These are phyloP conservation scores for Lachancea sp. DNA, from an alignment of 805 yeast species.

Conservation along the genomic window DNA sequence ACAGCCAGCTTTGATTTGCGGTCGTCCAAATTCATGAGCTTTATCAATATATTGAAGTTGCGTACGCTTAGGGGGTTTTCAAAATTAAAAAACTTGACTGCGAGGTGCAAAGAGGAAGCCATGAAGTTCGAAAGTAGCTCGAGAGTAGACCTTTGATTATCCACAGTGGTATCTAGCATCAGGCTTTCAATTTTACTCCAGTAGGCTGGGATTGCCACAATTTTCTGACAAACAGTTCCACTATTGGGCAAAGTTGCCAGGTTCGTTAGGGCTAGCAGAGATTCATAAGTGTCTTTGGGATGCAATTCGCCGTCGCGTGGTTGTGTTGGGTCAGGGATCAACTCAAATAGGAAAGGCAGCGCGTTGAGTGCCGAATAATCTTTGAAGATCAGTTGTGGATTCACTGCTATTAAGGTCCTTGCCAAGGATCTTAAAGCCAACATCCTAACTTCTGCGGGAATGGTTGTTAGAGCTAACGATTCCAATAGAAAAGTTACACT, in stretches of 20 bases:
- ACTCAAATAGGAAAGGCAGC: conserved; percentile 42
- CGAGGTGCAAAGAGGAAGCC: conserved; percentile 36
- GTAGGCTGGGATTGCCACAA: conserved; percentile 32
- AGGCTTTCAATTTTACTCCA: conserved; percentile 43
- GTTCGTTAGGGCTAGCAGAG: conserved; percentile 63
- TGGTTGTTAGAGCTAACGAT: conserved; percentile 26
- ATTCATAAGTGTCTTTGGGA: conserved; percentile 41
- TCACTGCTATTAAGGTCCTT: conserved; percentile 37
- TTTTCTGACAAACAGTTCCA: conserved; percentile 30
- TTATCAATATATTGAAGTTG: conserved; percentile 39
- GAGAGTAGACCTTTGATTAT: conserved; percentile 52
- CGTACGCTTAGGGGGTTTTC: conserved; percentile 33
- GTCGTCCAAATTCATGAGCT: conserved; percentile 37
- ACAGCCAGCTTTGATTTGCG: conserved; percentile 39
- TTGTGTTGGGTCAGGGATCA: conserved; percentile 20
- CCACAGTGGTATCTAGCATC: conserved; percentile 40
- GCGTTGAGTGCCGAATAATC: conserved; percentile 38
- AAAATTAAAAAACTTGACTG: conserved; percentile 52
- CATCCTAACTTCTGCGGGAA: conserved; percentile 22
- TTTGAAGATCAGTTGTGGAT: conserved; percentile 42
- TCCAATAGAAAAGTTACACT: conserved; percentile 37
- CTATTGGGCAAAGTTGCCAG: conserved; percentile 44
- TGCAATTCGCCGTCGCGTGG: conserved; percentile 10
- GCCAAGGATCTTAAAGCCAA: conserved; percentile 41
- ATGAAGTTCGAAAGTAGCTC: conserved; percentile 61